Evolutionary conservation across 1,139 yeast genomes (phyloP), one percentile per base, ranked within the genome.

Genomic region (Kluyveromyces sp.): DNA sequence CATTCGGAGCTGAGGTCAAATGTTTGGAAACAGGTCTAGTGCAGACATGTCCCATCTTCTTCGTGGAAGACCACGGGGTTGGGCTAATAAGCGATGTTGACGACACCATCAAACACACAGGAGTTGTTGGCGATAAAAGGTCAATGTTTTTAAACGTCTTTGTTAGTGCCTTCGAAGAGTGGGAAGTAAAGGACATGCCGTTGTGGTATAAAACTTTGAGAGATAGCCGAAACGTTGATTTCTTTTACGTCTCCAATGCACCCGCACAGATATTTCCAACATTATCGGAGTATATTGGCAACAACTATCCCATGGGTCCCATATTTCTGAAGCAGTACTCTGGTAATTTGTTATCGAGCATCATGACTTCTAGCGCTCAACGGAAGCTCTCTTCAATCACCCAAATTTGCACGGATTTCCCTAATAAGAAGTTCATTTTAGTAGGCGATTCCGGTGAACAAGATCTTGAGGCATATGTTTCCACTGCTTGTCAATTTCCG

Each of bases 361-460:
- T 94, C 25, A 77, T 88, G 71, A 95, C 89, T 55, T 94, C 96
- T 0, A 80, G 94, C 1, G 80, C 83, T 2, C 87, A 87, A 43
- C 75, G 94, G 45, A 94, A 94, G 63, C 73, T 77, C 46, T 71
- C 74, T 12, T 74, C 87, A 0, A 70, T 94, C 42, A 68, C 72
- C 39, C 73, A 76, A 47, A 75, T 92, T n/a, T 54, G 87, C 25
- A 62, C 65, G 2, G 96, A 89, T 56, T 89, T 87, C 58, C 89
- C 95, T 0, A 52, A 75, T 1, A 79, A 89, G 51, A 78, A 75
- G 55, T 92, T 92, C 58, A 71, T 92, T 17, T 70, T 95, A 45
- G 74, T 92, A 20, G 99, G 99, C 17, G 99, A 94, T 61, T 83
- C 96, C 1, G 97, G 98, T 1, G 98, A 94, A 60, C 81, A 82